These are phyloP conservation scores for Aspergillus glaucus DNA, from an alignment of 2,329 filamentous ascomycete genomes.

Conservation along the genomic window DNA sequence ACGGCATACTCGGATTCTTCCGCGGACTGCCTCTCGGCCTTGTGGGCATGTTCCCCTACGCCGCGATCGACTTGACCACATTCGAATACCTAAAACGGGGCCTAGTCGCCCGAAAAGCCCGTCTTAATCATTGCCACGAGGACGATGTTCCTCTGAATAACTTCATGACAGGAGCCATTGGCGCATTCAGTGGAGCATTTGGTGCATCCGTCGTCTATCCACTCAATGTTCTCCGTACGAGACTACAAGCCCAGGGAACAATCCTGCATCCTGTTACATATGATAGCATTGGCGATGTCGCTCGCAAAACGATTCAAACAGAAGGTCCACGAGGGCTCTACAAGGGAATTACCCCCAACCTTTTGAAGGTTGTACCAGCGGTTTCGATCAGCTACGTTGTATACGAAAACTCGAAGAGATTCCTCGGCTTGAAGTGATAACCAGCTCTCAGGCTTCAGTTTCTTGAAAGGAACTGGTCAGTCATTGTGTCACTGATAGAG, in stretches of 20 bases:
- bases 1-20: slow-evolving; percentile 72
- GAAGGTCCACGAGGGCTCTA: slow-evolving; percentile 85
- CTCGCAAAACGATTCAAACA: slow-evolving; percentile 69
- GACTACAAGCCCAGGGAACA: slow-evolving; percentile 90
- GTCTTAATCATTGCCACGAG: slow-evolving; percentile 63
- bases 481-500: too few species aligned
- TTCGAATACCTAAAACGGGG: slow-evolving; percentile 85
- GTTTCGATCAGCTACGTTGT: slow-evolving; percentile 93
- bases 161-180: slow-evolving; percentile 79
- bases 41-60: slow-evolving; percentile 95
- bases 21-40: slow-evolving; percentile 90
- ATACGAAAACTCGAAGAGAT: slow-evolving; percentile 80
- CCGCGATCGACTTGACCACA: slow-evolving; percentile 89
- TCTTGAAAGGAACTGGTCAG: too few species aligned
- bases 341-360: slow-evolving; percentile 89
- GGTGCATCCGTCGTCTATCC: slow-evolving; percentile 94
- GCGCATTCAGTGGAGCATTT: slow-evolving; percentile 83
- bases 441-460: not conserved
- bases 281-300: slow-evolving; percentile 83
- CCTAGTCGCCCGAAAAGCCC: slow-evolving; percentile 65
- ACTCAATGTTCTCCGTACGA: slow-evolving; percentile 83
- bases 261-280: slow-evolving; percentile 87
- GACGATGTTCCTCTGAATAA: slow-evolving; percentile 77
- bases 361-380: slow-evolving; percentile 92
- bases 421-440: slow-evolving; percentile 50